Evolutionary conservation across 148 eudicot genomes (phyloP).

Genomic region (Gaultheria prostrata): DNA sequence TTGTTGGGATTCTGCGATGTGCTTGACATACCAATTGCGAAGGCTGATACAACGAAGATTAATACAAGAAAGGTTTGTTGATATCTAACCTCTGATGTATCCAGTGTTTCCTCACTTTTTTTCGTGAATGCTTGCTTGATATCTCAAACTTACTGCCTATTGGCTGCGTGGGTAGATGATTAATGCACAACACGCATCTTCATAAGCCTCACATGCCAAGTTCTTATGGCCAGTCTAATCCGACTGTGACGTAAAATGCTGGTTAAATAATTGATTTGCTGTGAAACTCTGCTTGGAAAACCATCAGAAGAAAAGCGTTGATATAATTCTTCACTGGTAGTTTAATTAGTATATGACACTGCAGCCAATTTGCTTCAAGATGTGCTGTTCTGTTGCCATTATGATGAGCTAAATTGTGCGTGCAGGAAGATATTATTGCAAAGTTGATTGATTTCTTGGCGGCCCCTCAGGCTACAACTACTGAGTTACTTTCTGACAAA

Average conservation of each 20-base stretch:
- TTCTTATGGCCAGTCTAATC: background rate
- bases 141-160: background rate
- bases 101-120: background rate
- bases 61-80: slow-evolving; percentile 70
- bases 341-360: background rate
- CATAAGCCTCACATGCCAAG: background rate
- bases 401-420: slow-evolving; percentile 7
- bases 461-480: slow-evolving; percentile 82
- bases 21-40: slow-evolving; percentile 73
- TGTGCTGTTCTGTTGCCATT: slow-evolving; percentile 5
- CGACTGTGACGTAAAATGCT: background rate
- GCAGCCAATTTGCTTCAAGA: background rate
- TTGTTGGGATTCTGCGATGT: slow-evolving; percentile 77
- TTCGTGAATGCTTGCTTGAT: slow-evolving; percentile 4
- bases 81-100: background rate
- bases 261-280: background rate
- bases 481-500: slow-evolving; percentile 72
- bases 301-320: background rate
- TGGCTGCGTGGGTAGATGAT: background rate
- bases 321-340: background rate
- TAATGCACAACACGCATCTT: background rate
- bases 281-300: background rate
- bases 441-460: slow-evolving; percentile 83
- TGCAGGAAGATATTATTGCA: slow-evolving; percentile 75
- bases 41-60: slow-evolving; percentile 56